Percentiles rank a stretch among this genome's conserved stretches.
These are phyloP conservation scores for Silene uniflora DNA, from an alignment of 148 eudicot species.

Conservation along the genomic window DNA sequence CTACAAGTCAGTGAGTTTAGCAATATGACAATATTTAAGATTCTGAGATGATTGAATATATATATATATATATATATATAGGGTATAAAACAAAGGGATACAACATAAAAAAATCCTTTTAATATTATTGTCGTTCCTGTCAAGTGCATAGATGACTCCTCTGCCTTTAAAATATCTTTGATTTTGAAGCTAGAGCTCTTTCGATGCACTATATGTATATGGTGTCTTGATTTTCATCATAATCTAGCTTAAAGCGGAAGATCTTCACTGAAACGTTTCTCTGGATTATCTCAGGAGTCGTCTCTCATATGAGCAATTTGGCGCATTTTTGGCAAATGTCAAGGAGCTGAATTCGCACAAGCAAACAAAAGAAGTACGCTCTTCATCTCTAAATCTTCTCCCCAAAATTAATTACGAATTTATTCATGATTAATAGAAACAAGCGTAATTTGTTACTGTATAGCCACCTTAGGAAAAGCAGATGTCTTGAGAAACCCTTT, in stretches of 20 bases:
- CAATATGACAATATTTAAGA: too few species aligned
- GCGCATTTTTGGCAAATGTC: constrained; percentile 86
- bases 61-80: too few species aligned
- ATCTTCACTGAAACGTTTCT: constrained; percentile 3
- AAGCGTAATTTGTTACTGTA: background rate
- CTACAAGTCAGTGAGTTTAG: background rate
- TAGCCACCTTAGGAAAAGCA: background rate
- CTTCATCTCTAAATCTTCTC: background rate
- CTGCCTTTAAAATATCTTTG: background rate
- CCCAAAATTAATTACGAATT: too few species aligned
- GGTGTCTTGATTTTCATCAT: background rate
- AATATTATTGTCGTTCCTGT: background rate
- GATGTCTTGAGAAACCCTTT: too few species aligned
- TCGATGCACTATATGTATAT: background rate
- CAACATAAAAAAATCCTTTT: background rate
- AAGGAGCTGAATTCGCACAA: constrained; percentile 91
- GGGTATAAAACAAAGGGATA: background rate
- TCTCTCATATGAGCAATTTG: constrained; percentile 89
- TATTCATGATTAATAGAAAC: background rate
- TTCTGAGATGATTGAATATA: too few species aligned
- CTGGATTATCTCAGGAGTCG: constrained; percentile 57
- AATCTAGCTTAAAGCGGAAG: background rate
- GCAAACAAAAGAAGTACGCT: constrained; percentile 78
- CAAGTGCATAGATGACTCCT: background rate
- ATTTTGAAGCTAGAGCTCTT: background rate